A percentile compares a stretch with the other conserved stretches of the same genome.
These are phyloP conservation scores for Umbellularia californica DNA, from an alignment of 164 flowering plant species.

Conservation along the genomic window DNA sequence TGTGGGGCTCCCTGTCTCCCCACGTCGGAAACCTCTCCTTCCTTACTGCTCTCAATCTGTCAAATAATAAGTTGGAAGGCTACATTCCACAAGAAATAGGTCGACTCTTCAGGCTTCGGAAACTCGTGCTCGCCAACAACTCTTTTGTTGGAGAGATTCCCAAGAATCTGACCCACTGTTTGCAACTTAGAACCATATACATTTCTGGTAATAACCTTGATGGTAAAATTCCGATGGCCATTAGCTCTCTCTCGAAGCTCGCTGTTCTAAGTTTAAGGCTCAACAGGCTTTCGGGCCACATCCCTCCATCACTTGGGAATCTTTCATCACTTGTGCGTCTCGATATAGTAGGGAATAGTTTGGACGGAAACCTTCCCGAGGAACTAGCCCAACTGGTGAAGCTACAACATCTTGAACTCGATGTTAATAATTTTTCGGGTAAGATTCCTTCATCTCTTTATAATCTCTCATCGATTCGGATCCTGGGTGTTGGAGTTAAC, in stretches of 20 bases:
- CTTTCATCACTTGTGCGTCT: conserved; percentile 40
- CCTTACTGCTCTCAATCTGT: too few relatives aligned
- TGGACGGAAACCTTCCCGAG: background rate
- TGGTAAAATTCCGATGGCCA: background rate
- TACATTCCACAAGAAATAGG: too few relatives aligned
- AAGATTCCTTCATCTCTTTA: background rate
- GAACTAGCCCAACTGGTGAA: background rate
- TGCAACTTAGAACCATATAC: too few relatives aligned
- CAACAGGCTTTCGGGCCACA: conserved; percentile 13
- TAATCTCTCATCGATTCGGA: too few relatives aligned
- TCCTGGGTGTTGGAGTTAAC: too few relatives aligned
- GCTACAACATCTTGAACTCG: background rate
- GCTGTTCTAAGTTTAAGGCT: background rate
- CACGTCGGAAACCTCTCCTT: conserved; percentile 9
- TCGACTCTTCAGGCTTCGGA: conserved; percentile 22
- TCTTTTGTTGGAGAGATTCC: conserved; percentile 32
- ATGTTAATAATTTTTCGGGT: background rate
- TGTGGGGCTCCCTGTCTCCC: background rate
- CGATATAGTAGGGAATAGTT: conserved; percentile 7
- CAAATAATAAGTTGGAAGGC: too few relatives aligned
- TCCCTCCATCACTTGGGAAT: conserved; percentile 38
- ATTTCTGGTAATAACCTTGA: background rate
- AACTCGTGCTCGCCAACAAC: conserved; percentile 30
- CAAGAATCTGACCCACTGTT: conserved; percentile 13
- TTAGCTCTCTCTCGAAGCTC: background rate